Conservation (phyloP, 2,329 filamentous ascomycete genomes). For the Amylocarpus encephaloides region DNA sequence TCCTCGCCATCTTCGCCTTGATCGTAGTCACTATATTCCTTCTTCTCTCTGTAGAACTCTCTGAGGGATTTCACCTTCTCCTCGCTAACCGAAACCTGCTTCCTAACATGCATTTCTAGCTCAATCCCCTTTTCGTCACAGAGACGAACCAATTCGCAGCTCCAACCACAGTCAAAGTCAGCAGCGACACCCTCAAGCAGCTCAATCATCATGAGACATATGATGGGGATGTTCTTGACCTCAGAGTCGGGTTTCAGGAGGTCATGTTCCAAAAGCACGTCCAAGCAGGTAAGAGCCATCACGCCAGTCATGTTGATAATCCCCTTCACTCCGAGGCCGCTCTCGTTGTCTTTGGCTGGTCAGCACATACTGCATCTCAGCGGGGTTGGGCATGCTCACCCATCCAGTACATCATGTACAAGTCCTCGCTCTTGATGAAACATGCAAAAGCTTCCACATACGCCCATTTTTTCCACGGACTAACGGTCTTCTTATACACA, state of each 20-base stretch:
- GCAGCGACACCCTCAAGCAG: constrained; percentile 42
- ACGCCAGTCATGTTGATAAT: constrained; percentile 48
- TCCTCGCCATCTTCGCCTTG: neutral
- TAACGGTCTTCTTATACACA: constrained; percentile 16
- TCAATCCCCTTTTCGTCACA: constrained; percentile 17
- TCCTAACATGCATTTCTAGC: constrained; percentile 11
- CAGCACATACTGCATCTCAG: neutral
- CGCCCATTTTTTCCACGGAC: constrained; percentile 19
- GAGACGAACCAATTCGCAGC: constrained; percentile 38
- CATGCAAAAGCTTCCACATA: constrained; percentile 16
- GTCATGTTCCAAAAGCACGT: constrained; percentile 38
- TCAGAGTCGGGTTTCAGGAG: constrained; percentile 35
- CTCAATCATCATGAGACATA: constrained; percentile 40
- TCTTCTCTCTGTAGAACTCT: neutral
- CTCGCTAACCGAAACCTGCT: constrained; percentile 9
- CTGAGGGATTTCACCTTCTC: neutral
- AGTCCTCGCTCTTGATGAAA: constrained; percentile 9
- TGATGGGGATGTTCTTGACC: constrained; percentile 42
- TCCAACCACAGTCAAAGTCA: constrained; percentile 47
- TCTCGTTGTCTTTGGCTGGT: constrained; percentile 14
- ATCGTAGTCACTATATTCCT: neutral
- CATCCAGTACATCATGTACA: constrained; percentile 6
- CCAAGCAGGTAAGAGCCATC: constrained; percentile 49
- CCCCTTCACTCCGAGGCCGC: constrained; percentile 9
- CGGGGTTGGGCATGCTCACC: constrained; percentile 3